Percentiles rank a stretch among this genome's conserved stretches.
phyloP scores from a whole-genome alignment of 345 rosid species.

The Gossypioides kirkii region DNA sequence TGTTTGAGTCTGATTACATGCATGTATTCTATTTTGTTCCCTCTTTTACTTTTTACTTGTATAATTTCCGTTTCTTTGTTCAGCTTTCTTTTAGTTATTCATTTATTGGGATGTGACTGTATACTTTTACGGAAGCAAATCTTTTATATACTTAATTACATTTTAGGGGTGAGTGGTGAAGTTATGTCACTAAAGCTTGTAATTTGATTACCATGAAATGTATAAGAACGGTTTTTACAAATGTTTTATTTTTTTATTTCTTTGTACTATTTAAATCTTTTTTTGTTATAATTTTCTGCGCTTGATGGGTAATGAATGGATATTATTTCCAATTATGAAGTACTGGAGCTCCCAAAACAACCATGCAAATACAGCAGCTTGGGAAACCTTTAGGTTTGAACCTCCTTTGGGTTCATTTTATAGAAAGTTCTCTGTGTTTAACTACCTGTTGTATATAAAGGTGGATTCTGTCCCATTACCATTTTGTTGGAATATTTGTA shows the following conservation, averaged over 20 bases:
- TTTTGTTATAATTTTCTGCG: background rate
- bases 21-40: background rate
- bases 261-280: background rate
- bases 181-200: background rate
- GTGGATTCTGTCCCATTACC: background rate
- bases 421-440: background rate
- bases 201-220: background rate
- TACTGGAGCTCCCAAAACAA: background rate
- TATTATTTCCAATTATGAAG: background rate
- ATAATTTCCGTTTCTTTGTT: background rate
- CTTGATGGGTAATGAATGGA: background rate
- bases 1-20: background rate
- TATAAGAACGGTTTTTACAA: background rate
- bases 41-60: background rate
- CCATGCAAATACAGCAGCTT: background rate
- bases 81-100: background rate
- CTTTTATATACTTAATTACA: background rate
- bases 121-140: background rate
- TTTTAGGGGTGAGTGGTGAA: background rate
- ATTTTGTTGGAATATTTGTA: constrained; percentile 21
- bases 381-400: background rate
- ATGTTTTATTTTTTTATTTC: background rate
- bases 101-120: background rate
- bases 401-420: background rate
- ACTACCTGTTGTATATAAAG: background rate